A percentile compares a stretch with the other conserved stretches of the same genome.
phyloP scores from a whole-genome alignment of 176 grass and related monocot genomes.

The Avena eriantha region DNA sequence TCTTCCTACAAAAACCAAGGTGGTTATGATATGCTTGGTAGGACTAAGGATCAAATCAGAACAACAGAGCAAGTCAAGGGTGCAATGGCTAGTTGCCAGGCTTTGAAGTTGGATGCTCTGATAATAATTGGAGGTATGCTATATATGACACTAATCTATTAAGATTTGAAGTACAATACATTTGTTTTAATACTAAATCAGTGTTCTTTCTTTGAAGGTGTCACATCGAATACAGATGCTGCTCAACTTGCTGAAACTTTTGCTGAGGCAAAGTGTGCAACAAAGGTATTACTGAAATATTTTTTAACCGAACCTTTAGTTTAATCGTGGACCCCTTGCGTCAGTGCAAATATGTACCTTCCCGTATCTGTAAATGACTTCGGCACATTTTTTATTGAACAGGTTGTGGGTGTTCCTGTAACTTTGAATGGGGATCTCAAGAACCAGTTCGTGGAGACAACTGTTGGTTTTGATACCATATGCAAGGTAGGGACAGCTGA shows the following conservation, averaged over 20 bases:
- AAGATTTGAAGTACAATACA: conserved; percentile 18
- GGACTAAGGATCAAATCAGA: conserved; percentile 97
- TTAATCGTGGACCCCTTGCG: conserved; percentile 21
- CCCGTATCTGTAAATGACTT: background rate
- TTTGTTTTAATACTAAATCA: conserved; percentile 7
- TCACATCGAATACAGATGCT: conserved; percentile 97
- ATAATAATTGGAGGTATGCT: conserved; percentile 93
- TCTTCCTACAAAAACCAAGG: conserved; percentile 99
- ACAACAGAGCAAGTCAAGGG: conserved; percentile 95
- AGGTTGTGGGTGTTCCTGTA: conserved; percentile 99
- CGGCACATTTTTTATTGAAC: conserved; percentile 29
- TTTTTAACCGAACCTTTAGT: background rate
- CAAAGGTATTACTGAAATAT: conserved; percentile 61
- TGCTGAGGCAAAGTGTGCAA: conserved; percentile 88
- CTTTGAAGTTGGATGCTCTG: conserved; percentile 88
- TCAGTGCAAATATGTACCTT: conserved; percentile 13
- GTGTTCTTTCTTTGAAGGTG: conserved; percentile 63
- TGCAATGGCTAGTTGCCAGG: conserved; percentile 77
- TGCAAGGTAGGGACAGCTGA: conserved; percentile 70
- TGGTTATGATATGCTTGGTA: conserved; percentile 98
- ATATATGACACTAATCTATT: conserved; percentile 16
- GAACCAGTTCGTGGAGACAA: conserved; percentile 97
- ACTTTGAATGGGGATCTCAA: conserved; percentile 99
- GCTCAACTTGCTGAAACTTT: conserved; percentile 97
- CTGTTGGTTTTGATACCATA: conserved; percentile 98